Evolutionary conservation across 192 early-diverging fungal species (phyloP).

Genomic region (Funneliformis geosporum): DNA sequence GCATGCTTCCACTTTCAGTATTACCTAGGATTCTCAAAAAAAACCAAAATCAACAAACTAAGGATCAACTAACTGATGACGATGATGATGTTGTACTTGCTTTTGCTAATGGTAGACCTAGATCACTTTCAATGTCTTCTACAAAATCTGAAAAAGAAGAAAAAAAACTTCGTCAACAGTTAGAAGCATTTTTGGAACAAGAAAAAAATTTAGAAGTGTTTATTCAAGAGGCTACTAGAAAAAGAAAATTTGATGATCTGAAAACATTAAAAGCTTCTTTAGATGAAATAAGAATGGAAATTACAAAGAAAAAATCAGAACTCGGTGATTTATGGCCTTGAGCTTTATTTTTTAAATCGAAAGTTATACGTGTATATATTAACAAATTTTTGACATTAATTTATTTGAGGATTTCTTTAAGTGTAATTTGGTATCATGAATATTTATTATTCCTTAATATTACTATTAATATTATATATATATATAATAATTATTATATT

Average conservation of each 20-base stretch:
- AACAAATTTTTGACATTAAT: too few species aligned
- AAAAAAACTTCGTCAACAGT: constrained; percentile 38
- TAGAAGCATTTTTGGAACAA: constrained; percentile 73
- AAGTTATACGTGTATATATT: background rate
- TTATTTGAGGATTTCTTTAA: too few species aligned
- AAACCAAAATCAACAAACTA: constrained; percentile 21
- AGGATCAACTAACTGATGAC: constrained; percentile 20
- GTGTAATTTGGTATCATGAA: background rate
- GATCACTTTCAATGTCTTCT: constrained; percentile 37
- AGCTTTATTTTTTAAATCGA: background rate
- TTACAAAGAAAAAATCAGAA: constrained; percentile 39
- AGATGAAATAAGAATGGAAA: constrained; percentile 64
- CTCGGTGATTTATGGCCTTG: constrained; percentile 26
- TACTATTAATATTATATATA: too few species aligned
- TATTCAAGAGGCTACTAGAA: constrained; percentile 62
- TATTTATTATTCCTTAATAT: background rate
- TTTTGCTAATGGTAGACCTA: constrained; percentile 8
- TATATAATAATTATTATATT: too few species aligned
- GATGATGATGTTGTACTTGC: background rate
- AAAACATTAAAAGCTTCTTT: constrained; percentile 62
- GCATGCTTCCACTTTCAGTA: constrained; percentile 77
- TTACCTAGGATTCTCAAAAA: constrained; percentile 61
- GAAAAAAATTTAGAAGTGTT: constrained; percentile 61
- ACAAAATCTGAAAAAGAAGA: constrained; percentile 36
- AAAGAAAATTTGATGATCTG: constrained; percentile 74